These are phyloP conservation scores for Coniferiporia sulphurascens DNA, from an alignment of 1,284 basidiomycete species.

Conservation along the genomic window DNA sequence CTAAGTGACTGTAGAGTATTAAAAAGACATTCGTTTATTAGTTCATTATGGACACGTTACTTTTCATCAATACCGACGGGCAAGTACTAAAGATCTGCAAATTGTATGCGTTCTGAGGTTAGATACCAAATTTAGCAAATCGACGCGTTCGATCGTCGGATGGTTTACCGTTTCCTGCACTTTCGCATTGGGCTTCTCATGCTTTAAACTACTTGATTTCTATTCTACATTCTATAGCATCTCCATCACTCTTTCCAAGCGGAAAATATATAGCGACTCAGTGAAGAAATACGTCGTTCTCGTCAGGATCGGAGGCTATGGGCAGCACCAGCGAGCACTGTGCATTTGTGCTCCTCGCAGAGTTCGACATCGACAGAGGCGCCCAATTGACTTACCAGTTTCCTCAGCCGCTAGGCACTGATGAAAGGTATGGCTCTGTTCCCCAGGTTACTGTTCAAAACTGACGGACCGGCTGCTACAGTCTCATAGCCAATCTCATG, in stretches of 20 bases:
- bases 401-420: slow-evolving; percentile 85
- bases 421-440: slow-evolving; percentile 70
- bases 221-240: too few relatives aligned
- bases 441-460: slow-evolving; percentile 13
- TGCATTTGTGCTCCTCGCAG: slow-evolving; percentile 88
- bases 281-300: neutral
- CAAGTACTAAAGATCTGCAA: too few relatives aligned
- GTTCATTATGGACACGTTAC: too few relatives aligned
- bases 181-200: too few relatives aligned
- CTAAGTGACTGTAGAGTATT: neutral
- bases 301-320: slow-evolving; percentile 4
- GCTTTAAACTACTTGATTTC: too few relatives aligned
- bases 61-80: too few relatives aligned
- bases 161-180: too few relatives aligned
- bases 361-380: slow-evolving; percentile 93
- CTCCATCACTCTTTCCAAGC: too few relatives aligned
- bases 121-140: too few relatives aligned
- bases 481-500: slow-evolving; percentile 95
- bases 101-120: too few relatives aligned
- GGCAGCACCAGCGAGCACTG: slow-evolving; percentile 51
- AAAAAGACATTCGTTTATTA: too few relatives aligned
- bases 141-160: too few relatives aligned
- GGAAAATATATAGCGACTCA: neutral
- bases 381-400: slow-evolving; percentile 91
- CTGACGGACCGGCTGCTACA: slow-evolving; percentile 29